Conservation (phyloP, 805 yeast genomes). For the Isabelozyma pseudorhagii region DNA sequence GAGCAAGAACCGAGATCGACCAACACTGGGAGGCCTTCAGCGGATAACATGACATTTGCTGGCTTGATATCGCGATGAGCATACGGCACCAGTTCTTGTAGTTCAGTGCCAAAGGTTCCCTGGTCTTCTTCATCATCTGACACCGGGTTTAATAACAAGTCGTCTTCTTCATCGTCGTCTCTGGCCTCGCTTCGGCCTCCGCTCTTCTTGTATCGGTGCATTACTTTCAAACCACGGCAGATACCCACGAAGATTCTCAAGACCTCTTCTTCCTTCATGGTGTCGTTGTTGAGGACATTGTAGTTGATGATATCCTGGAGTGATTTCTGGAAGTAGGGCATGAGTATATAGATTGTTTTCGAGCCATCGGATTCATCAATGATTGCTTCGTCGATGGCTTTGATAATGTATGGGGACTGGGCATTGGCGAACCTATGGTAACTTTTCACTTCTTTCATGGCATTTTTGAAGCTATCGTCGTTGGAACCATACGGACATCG, state of each 20-base stretch:
- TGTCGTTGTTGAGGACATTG: slow-evolving; percentile 52
- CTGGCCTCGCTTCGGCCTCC: slow-evolving; percentile 6
- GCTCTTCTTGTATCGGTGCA: slow-evolving; percentile 60
- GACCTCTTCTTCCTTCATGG: slow-evolving; percentile 62
- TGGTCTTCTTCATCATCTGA: slow-evolving; percentile 28
- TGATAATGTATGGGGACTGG: slow-evolving; percentile 60
- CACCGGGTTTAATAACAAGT: slow-evolving; percentile 14
- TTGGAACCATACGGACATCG: slow-evolving; percentile 85
- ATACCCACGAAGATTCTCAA: slow-evolving; percentile 62
- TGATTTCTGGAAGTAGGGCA: slow-evolving; percentile 73
- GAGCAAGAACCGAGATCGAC: slow-evolving; percentile 83
- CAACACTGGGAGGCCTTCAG: slow-evolving; percentile 72
- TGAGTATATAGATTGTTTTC: slow-evolving; percentile 68
- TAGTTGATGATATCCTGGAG: slow-evolving; percentile 76
- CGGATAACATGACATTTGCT: slow-evolving; percentile 78
- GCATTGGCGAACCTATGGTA: slow-evolving; percentile 63
- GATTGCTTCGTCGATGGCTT: slow-evolving; percentile 66
- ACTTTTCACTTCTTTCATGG: slow-evolving; percentile 73
- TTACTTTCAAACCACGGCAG: slow-evolving; percentile 68
- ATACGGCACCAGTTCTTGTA: slow-evolving; percentile 59
- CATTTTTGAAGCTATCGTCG: slow-evolving; percentile 55
- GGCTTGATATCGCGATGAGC: slow-evolving; percentile 91
- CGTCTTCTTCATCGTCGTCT: slow-evolving; percentile 26
- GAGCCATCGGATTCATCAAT: slow-evolving; percentile 77
- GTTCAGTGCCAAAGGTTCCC: slow-evolving; percentile 36